Base-by-base conservation (phyloP, 345 rosid species). In the Draba incana region DNA sequence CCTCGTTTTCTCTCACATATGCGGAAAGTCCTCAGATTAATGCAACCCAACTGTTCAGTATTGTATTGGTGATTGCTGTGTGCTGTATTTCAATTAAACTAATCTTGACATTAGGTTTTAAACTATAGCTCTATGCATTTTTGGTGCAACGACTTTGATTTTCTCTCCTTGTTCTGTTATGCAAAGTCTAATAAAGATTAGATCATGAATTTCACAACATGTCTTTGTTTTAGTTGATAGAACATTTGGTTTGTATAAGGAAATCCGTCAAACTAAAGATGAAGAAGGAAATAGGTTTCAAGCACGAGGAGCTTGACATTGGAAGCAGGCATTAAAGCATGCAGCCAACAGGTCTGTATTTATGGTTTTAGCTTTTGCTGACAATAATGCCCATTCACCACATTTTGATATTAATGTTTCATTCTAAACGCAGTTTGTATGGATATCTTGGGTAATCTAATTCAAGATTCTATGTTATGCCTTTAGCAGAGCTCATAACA, bases 401-500 rank as follows among this genome's bases (percentile, higher is more conserved):
- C 69, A 55, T 41, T 48, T 28, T 63, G 52, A 8, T 68, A 25
- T 25, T 51, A 16, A 15, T 30, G 52, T 30, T 23, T 28, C 10
- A 25, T 79, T 55, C 35, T 71, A 41, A 33, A 30, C 72, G 79
- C 91, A 94, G 99, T 82, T 89, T 94, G 96, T 94, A 94, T 79
- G 99, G 99, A 82, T 94, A 96, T 83, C 95, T 94, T 75, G 99
- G 99, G 60, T 94, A 89, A 80, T 84, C 96, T 66, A 89, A 94
- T 78, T 94, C 99, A 57, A 86, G 99, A 85, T 94, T 94, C 78
- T 94, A 94, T 54, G 99, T 98, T 60, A 91, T 89, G 81, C 96
- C 96, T 82, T 85, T 94, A 59, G 99, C 99, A 39, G 99, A 94
- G 81, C 91, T 94, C 70, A 86, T 91, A 64, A 94, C 99, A 10